Evolutionary conservation across 495 filamentous ascomycete species (phyloP).

Genomic region (Talaromyces trachyspermus): DNA sequence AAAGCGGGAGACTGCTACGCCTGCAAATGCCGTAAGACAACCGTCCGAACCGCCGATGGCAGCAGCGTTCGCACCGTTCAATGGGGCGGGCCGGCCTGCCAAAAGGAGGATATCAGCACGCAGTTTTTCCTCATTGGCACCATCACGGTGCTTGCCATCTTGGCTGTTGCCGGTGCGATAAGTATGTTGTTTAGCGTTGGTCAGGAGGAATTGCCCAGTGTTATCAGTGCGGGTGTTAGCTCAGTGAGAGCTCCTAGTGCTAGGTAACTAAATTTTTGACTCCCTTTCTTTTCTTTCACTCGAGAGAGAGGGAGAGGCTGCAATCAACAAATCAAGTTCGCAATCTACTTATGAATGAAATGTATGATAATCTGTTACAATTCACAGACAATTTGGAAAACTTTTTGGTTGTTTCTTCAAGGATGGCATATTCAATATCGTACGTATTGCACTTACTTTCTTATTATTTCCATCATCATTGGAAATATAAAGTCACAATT

Average conservation of each 20-base stretch:
- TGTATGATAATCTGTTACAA: too few species aligned
- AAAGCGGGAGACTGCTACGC: constrained; percentile 64
- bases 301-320: too few species aligned
- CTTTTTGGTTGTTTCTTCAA: too few species aligned
- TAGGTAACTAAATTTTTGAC: too few species aligned
- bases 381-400: too few species aligned
- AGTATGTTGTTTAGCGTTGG: constrained; percentile 74
- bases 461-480: too few species aligned
- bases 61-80: constrained; percentile 42
- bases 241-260: constrained; percentile 37
- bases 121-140: constrained; percentile 78
- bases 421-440: too few species aligned
- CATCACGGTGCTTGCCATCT: constrained; percentile 57
- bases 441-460: too few species aligned
- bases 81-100: constrained; percentile 82
- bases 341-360: constrained; percentile 3
- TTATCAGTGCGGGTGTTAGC: constrained; percentile 79
- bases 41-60: constrained; percentile 39
- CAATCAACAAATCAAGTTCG: too few species aligned
- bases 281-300: too few species aligned
- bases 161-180: constrained; percentile 56
- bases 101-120: constrained; percentile 84
- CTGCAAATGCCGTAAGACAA: constrained; percentile 59
- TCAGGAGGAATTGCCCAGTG: constrained; percentile 69
- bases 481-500: too few species aligned